Conservation (phyloP, 345 rosid genomes). For the Eucalyptus sideroxylon region DNA sequence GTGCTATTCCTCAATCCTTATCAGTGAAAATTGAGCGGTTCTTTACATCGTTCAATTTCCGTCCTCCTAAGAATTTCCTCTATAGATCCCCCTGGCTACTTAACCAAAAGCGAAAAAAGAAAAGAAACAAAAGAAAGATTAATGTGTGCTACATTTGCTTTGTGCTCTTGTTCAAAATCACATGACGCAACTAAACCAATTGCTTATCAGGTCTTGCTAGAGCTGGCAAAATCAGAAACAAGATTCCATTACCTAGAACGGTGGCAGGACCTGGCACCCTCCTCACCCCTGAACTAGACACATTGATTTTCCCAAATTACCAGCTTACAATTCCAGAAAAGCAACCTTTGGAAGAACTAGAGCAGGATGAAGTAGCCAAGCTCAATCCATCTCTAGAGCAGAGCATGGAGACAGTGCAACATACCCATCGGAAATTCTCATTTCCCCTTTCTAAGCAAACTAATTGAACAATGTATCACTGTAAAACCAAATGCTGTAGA, state of each 20-base stretch:
- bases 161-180: background rate
- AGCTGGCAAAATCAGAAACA: slow-evolving; percentile 71
- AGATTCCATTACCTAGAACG: slow-evolving; percentile 69
- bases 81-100: background rate
- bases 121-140: background rate
- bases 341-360: slow-evolving; percentile 54
- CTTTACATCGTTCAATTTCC: background rate
- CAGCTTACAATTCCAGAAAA: slow-evolving; percentile 61
- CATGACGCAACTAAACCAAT: background rate
- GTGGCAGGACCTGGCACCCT: slow-evolving; percentile 54
- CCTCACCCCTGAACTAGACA: slow-evolving; percentile 78
- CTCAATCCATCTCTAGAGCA: slow-evolving; percentile 41
- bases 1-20: background rate
- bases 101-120: background rate
- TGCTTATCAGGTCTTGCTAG: slow-evolving; percentile 41
- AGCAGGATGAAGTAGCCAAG: slow-evolving; percentile 65
- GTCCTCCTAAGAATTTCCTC: background rate
- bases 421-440: slow-evolving; percentile 44
- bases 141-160: background rate
- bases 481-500: background rate
- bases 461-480: slow-evolving; percentile 2
- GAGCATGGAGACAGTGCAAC: slow-evolving; percentile 18
- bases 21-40: background rate
- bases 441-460: slow-evolving; percentile 51
- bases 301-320: slow-evolving; percentile 66